Evolutionary conservation across 805 yeast species (phyloP), one percentile per base, ranked within the genome.

Genomic region (Maudiozyma saulgeensis): DNA sequence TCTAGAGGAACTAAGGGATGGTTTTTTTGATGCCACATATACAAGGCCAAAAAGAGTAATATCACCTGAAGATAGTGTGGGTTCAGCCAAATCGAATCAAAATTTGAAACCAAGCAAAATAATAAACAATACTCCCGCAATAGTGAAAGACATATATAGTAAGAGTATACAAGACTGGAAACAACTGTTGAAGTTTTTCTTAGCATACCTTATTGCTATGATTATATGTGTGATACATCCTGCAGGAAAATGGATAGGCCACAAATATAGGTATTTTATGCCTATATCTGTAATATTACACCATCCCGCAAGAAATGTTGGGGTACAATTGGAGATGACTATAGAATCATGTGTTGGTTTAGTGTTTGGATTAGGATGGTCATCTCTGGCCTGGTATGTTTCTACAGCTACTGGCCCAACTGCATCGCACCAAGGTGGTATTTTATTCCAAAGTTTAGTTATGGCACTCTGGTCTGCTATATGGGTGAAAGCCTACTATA

Each of bases 21-120:
- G 78, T 9, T 75, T 70, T 55, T 76, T 76, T 51, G 79, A 76
- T 54, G 72, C 79, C 1, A 61, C 68, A 1, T 76, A 66, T 50
- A 59, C 67, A 6, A 68, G 67, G 40, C 61, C 60, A 12, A 57
- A 58, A 6, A 46, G 16, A n/a, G 46, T 31, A 13, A 19, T 32
- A 12, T 19, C 42, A 23, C 40, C 15, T 19, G 19, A 37, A 2
- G 34, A 26, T 1, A 6, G 6, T 15, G 6, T 28, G n/a, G 35
- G 26, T 9, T n/a, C 37, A 12, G 28, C 15, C 4, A 28, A 28
- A 4, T 16, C 21, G 45, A 28, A 16, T 4, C 23, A 31, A 31
- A 15, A 19, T 9, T 26, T 25, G n/a, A 35, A 21, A 41, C 2
- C 6, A 21, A 21, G 2, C 9, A 19, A 19, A 6, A 23, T 39